phyloP scores from a whole-genome alignment of 2,329 filamentous ascomycete species.

The Neofusicoccum sp. region DNA sequence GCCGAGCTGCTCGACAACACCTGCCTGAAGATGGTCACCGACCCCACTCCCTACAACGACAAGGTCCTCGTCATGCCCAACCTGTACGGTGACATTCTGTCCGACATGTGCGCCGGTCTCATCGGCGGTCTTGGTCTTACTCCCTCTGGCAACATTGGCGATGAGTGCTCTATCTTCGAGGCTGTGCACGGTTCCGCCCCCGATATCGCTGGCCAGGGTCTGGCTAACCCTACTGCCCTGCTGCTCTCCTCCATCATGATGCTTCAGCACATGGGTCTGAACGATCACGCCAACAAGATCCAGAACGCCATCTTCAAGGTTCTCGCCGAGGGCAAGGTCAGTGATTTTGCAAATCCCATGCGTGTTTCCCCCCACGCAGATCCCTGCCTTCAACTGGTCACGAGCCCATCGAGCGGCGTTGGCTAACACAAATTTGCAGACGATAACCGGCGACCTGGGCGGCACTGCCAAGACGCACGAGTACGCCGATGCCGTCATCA shows the following conservation, averaged over 20 bases:
- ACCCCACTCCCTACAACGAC: slow-evolving; percentile 96
- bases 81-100: slow-evolving; percentile 98
- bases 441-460: slow-evolving; percentile 91
- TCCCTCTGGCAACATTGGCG: slow-evolving; percentile 96
- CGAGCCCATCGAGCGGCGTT: not conserved
- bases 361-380: not conserved
- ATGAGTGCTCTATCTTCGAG: slow-evolving; percentile 99
- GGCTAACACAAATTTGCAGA: slow-evolving; percentile 38
- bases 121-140: slow-evolving; percentile 97
- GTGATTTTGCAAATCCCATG: slow-evolving; percentile 22
- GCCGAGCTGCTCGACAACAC: slow-evolving; percentile 98
- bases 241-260: slow-evolving; percentile 98
- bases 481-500: slow-evolving; percentile 90
- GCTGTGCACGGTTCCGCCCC: slow-evolving; percentile 97
- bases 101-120: slow-evolving; percentile 98
- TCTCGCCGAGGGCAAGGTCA: slow-evolving; percentile 87
- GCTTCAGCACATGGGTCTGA: slow-evolving; percentile 96
- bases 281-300: slow-evolving; percentile 79
- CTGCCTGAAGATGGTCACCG: slow-evolving; percentile 97
- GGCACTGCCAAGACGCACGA: slow-evolving; percentile 95
- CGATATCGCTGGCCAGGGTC: slow-evolving; percentile 91
- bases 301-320: slow-evolving; percentile 95
- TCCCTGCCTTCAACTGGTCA: slow-evolving; percentile 22
- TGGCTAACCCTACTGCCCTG: slow-evolving; percentile 96
- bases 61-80: slow-evolving; percentile 98